These are phyloP conservation scores for Saccharomyces pastorianus DNA, from an alignment of 1,139 yeast species.

Conservation along the genomic window DNA sequence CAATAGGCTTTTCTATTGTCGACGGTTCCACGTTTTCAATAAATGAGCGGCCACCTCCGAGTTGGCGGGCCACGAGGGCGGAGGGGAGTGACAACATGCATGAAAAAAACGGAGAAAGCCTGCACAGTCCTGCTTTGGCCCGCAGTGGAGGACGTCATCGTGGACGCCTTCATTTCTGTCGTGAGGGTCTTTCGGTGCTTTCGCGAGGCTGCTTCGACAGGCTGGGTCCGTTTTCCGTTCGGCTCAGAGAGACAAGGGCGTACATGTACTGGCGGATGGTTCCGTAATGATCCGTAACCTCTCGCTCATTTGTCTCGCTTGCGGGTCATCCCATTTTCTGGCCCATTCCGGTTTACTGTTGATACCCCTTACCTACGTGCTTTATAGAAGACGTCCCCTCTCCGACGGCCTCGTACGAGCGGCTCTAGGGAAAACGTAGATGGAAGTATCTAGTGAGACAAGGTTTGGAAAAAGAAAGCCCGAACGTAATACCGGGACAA, in stretches of 20 bases:
- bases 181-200: neutral
- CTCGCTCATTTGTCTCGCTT: neutral
- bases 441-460: slow-evolving; percentile 2
- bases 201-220: neutral
- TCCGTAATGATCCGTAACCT: neutral
- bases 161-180: neutral
- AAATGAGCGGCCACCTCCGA: neutral
- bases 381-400: neutral
- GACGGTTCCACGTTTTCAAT: neutral
- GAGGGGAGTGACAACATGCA: neutral
- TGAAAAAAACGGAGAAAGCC: neutral
- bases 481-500: slow-evolving; percentile 1
- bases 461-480: neutral
- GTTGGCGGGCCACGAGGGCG: neutral
- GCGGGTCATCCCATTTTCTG: neutral
- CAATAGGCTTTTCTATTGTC: neutral
- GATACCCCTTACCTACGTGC: neutral
- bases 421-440: neutral
- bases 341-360: neutral
- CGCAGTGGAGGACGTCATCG: neutral
- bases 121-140: neutral
- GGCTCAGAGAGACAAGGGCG: neutral
- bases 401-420: neutral
- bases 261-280: neutral
- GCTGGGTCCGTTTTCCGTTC: neutral